Evolutionary conservation across 2,329 filamentous ascomycete species (phyloP), one percentile per base, ranked within the genome.

Genomic region (Fusarium veterinarium): DNA sequence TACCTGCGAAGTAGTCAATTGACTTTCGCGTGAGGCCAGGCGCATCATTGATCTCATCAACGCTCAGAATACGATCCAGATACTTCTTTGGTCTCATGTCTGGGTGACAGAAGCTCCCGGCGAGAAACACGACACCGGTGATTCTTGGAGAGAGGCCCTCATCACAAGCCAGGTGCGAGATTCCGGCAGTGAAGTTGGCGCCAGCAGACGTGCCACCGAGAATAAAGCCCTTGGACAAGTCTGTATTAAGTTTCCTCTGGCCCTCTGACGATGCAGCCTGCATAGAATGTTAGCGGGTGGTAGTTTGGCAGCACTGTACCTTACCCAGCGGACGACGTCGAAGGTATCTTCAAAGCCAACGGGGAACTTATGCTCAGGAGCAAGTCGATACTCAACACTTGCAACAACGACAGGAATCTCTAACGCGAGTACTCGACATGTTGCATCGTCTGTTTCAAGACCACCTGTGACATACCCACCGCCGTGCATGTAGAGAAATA

Each of bases 121-220:
- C 84, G 53, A 85, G 83, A 37, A 87, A 83, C 35, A 84, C 82
- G 16, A 83, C 75, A 0, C 85, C 86, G 0, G 85, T 87, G 14
- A 88, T 75, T 0, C 79, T 79, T 2, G 84, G 84, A 0, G 76
- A 67, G 10, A 86, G 75, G 1, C 78, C 77, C 40, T 83, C 81
- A 6, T 76, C 67, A 1, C 82, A 80, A 9, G 83, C 81, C 0
- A 83, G 70, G 58, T 87, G 83, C 2, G 84, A 80, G 2, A 88
- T 80, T 1, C 84, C 84, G 0, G 83, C 83, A 1, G 85, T 81
- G 61, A 88, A 83, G 73, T 87, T 88, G n/a, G 84, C 87, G 8
- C 86, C 86, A 1, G 86, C 86, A 4, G 84, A 86, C 9, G 83
- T 85, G 23, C 87, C 87, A 13, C 86, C 85, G 0, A 88, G 75